These are phyloP conservation scores for Lathyrus tuberosus DNA, from an alignment of 306 rosid genomes.

Conservation along the genomic window DNA sequence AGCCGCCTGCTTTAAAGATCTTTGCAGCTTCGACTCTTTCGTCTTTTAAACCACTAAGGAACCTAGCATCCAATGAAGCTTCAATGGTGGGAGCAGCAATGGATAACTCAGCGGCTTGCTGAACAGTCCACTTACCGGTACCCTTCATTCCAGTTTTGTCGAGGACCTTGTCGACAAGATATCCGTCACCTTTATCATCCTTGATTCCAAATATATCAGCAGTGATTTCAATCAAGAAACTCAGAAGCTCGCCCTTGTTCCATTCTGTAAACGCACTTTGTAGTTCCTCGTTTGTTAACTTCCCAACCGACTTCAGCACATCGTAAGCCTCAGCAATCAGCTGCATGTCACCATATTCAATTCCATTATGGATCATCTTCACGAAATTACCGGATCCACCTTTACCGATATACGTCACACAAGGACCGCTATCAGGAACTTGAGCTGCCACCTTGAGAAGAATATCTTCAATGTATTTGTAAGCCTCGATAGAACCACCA, in stretches of 20 bases:
- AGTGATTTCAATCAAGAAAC: conserved; percentile 89
- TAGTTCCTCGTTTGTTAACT: conserved; percentile 83
- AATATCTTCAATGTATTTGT: conserved; percentile 82
- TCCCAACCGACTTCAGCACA: conserved; percentile 87
- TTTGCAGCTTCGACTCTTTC: conserved; percentile 88
- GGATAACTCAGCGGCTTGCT: conserved; percentile 94
- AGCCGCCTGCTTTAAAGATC: conserved; percentile 71
- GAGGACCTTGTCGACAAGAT: conserved; percentile 90
- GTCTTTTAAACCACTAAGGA: conserved; percentile 89
- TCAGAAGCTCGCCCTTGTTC: conserved; percentile 91
- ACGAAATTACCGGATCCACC: conserved; percentile 98
- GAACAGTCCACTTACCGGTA: conserved; percentile 95
- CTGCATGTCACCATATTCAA: conserved; percentile 97
- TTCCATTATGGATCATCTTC: conserved; percentile 93
- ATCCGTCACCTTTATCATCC: conserved; percentile 84
- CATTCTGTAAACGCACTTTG: conserved; percentile 72
- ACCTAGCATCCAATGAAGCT: conserved; percentile 91
- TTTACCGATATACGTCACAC: conserved; percentile 83
- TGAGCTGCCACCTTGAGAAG: conserved; percentile 95
- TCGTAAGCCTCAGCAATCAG: conserved; percentile 93
- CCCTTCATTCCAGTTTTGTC: conserved; percentile 99
- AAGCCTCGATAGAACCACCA: conserved; percentile 90
- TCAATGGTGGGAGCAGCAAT: conserved; percentile 94
- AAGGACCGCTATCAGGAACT: conserved; percentile 88
- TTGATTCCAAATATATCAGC: conserved; percentile 87